Conservation (phyloP, 345 rosid species). For the Capsella bursapastoris region DNA sequence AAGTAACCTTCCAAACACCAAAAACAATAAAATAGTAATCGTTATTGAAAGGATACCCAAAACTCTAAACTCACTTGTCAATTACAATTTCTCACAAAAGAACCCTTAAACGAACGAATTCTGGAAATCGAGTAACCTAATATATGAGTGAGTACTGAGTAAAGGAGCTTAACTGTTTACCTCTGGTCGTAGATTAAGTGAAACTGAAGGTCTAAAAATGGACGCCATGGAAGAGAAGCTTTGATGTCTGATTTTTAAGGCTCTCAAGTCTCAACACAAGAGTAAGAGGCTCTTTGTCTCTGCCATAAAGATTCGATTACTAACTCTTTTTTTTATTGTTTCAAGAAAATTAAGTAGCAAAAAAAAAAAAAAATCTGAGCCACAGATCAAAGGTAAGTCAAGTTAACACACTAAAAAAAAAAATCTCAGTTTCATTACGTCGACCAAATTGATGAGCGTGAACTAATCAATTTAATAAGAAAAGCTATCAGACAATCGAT, state of each 20-base stretch:
- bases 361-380: slow-evolving; percentile 10
- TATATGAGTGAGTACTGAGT: background rate
- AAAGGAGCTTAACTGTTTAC: slow-evolving; percentile 38
- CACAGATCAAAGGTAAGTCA: slow-evolving; percentile 7
- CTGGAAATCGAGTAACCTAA: slow-evolving; percentile 3
- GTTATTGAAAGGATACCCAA: background rate
- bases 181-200: slow-evolving; percentile 54
- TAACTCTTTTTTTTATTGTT: background rate
- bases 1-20: slow-evolving; percentile 23
- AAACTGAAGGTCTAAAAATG: slow-evolving; percentile 54
- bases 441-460: no score
- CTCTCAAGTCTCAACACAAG: background rate
- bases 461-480: no score
- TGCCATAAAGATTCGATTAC: background rate
- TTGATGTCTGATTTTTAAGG: slow-evolving; percentile 14
- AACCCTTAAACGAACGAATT: background rate
- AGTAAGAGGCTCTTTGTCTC: slow-evolving; percentile 2
- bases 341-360: background rate
- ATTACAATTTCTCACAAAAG: background rate
- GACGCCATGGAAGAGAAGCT: slow-evolving; percentile 63
- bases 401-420: background rate
- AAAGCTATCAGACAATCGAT: no score
- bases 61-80: background rate
- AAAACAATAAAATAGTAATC: background rate
- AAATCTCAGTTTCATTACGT: no score